A percentile compares a stretch with the other conserved stretches of the same genome.
Conservation (phyloP, 2,329 filamentous ascomycete species). For the Chrysoporthe austroafricana region DNA sequence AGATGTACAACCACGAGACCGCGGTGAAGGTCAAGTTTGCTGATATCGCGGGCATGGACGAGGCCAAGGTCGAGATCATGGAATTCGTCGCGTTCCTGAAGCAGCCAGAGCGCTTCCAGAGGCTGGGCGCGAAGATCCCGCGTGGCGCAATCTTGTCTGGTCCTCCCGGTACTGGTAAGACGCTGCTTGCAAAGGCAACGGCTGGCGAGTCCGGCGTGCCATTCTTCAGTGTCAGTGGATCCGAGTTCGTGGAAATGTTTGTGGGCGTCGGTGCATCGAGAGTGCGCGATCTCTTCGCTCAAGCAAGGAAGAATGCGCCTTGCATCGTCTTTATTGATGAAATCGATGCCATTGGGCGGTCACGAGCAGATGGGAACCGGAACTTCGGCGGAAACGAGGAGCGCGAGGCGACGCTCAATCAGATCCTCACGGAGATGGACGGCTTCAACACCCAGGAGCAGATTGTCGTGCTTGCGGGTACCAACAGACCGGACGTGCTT, state of each 20-base stretch:
- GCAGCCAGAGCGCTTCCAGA: conserved; percentile 89
- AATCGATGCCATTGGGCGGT: conserved; percentile 95
- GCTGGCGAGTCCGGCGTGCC: conserved; percentile 96
- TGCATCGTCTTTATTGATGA: conserved; percentile 99
- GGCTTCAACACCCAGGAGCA: conserved; percentile 97
- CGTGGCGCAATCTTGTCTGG: conserved; percentile 95
- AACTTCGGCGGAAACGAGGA: conserved; percentile 92
- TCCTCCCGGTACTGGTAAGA: conserved; percentile 98
- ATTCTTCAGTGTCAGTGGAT: conserved; percentile 98
- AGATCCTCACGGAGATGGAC: conserved; percentile 99
- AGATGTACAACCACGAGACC: conserved; percentile 96
- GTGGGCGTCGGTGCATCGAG: conserved; percentile 96
- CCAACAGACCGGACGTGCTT: conserved; percentile 91
- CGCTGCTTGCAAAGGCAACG: conserved; percentile 93
- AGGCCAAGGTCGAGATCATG: conserved; percentile 98
- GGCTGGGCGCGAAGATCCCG: conserved; percentile 95
- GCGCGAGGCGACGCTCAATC: conserved; percentile 94
- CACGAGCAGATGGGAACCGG: conserved; percentile 75
- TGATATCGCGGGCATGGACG: conserved; percentile 97
- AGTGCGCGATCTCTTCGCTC: conserved; percentile 92
- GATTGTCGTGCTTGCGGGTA: conserved; percentile 94
- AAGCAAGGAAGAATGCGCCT: conserved; percentile 91
- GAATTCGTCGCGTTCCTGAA: conserved; percentile 98
- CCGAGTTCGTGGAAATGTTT: conserved; percentile 99
- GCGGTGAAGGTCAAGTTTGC: conserved; percentile 96